A percentile compares a stretch with the other conserved stretches of the same genome.
Conservation (phyloP, 768 basidiomycete genomes). For the Mycena metata region DNA sequence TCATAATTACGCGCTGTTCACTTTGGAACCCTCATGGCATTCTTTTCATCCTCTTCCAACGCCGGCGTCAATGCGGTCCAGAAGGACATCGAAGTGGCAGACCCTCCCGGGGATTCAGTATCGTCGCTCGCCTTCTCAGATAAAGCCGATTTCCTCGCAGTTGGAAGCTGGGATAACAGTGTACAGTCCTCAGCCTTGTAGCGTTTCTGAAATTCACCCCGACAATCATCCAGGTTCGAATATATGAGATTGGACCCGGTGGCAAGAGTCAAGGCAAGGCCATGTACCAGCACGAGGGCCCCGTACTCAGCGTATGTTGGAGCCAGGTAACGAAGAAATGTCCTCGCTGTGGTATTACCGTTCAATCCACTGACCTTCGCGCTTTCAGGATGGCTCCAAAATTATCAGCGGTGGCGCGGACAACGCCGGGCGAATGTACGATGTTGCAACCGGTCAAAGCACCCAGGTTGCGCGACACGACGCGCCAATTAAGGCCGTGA, state of each 20-base stretch:
- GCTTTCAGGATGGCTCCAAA: slow-evolving; percentile 87
- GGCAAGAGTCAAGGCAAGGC: slow-evolving; percentile 75
- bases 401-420: slow-evolving; percentile 94
- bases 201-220: background rate
- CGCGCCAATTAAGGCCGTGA: slow-evolving; percentile 85
- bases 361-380: slow-evolving; percentile 69
- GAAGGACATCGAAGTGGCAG: slow-evolving; percentile 72
- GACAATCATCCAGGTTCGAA: slow-evolving; percentile 65
- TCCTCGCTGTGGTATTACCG: slow-evolving; percentile 61
- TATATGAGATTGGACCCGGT: slow-evolving; percentile 76
- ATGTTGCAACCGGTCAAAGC: slow-evolving; percentile 86
- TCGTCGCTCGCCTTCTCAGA: slow-evolving; percentile 65
- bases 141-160: slow-evolving; percentile 74
- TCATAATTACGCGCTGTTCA: background rate
- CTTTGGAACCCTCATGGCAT: slow-evolving; percentile 28
- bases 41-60: slow-evolving; percentile 23
- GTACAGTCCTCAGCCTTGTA: slow-evolving; percentile 50
- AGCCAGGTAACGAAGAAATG: slow-evolving; percentile 60
- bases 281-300: slow-evolving; percentile 78
- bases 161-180: slow-evolving; percentile 82
- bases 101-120: slow-evolving; percentile 78
- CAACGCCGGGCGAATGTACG: slow-evolving; percentile 93
- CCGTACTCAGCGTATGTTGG: slow-evolving; percentile 80
- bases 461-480: slow-evolving; percentile 92
- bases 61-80: slow-evolving; percentile 33